These are phyloP conservation scores for Heritiera littoralis DNA, from an alignment of 345 rosid species.

Conservation along the genomic window DNA sequence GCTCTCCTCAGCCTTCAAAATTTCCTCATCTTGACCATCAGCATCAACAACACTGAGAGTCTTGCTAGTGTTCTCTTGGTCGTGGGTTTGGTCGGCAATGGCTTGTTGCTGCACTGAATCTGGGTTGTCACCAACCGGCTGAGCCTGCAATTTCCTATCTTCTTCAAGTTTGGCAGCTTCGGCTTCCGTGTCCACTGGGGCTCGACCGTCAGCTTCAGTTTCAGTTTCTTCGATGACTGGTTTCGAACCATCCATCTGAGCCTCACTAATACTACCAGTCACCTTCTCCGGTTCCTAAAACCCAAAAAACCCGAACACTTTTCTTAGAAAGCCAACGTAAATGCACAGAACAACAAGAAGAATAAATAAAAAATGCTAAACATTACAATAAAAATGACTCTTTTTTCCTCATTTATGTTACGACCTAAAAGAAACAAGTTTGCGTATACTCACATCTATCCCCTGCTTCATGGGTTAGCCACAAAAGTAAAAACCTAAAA, in stretches of 20 bases:
- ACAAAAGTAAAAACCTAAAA: not conserved
- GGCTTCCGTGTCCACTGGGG: not conserved
- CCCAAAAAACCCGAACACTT: not conserved
- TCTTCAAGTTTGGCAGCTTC: not conserved
- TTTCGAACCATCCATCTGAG: constrained; percentile 23
- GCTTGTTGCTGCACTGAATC: not conserved
- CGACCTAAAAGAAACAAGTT: not conserved
- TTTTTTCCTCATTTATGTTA: not conserved
- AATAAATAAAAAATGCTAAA: not conserved
- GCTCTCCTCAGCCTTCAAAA: constrained; percentile 13
- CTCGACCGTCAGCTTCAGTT: not conserved
- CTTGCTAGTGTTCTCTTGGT: not conserved
- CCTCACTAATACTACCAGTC: constrained; percentile 10
- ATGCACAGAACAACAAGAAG: not conserved
- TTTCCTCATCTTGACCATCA: not conserved
- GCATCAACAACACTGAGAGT: not conserved
- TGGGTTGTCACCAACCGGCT: not conserved
- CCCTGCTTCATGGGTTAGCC: not conserved
- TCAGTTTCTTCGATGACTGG: constrained; percentile 16
- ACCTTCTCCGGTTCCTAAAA: not conserved
- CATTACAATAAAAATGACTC: not conserved
- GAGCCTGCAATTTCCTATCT: constrained; percentile 7
- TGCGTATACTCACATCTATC: not conserved
- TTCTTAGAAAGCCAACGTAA: not conserved
- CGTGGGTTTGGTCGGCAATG: constrained; percentile 6